Evolutionary conservation across 177 flowering plant genomes (phyloP), one percentile per base, ranked within the genome.

Genomic region (Tripterygium wilfordii): DNA sequence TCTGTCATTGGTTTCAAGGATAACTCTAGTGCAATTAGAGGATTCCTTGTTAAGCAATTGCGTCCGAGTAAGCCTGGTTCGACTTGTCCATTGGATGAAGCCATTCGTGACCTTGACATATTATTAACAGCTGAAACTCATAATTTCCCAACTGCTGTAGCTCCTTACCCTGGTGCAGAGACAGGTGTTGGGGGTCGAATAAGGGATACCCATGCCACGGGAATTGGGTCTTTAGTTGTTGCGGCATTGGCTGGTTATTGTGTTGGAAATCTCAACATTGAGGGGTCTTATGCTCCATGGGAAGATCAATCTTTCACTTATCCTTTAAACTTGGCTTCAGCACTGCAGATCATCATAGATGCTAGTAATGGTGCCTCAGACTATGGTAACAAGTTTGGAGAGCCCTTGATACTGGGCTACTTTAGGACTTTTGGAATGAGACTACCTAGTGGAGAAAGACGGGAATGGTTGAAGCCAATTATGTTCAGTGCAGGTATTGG

Each of bases 401-500:
- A 90, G 62, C 97, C 97, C 16, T 59, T 90, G 66, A 84, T 90
- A 70, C 97, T 86, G 64, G 97, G 97, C 3, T 90, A 75, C 56
- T 75, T 82, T 5, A 72, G 95, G 65, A 80, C 94, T 36, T 90
- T 90, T 66, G 97, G 97, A 47, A 86, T 84, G 94, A 70, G 96
- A 48, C 88, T 90, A 3, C 85, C 96, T 1, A 71, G 64, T 67
- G 95, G 97, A 49, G 88, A 86, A 58, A 77, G 96, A 48, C 69
- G 95, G 37, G 96, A 90, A 60, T 86, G 96, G 96, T 65, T 90
- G 60, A 89, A 89, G 69, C 96, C 96, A 15, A 90, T 90, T 21
- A 90, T 90, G 96, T 90, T 90, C 52, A 90, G 96, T 69, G 97
- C 46, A 33, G 97, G 97, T 2, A 86, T 89, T 64, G 95, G 97